phyloP scores from a whole-genome alignment of 306 rosid species.

The Lithocarpus polystachyus region DNA sequence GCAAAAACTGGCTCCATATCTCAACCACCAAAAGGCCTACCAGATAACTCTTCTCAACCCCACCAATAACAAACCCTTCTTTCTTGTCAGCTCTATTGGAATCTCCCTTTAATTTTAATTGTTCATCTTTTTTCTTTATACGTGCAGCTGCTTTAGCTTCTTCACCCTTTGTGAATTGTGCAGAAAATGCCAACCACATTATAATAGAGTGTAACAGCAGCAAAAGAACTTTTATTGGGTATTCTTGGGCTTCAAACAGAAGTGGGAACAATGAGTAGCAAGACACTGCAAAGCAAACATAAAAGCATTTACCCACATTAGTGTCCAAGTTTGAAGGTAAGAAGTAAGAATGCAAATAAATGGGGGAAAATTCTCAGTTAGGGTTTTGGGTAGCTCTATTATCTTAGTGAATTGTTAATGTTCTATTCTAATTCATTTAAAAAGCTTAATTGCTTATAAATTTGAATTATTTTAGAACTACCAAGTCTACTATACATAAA shows the following conservation, averaged over 20 bases:
- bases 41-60: conserved; percentile 51
- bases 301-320: conserved; percentile 13
- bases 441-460: background rate
- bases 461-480: background rate
- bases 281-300: conserved; percentile 51
- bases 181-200: conserved; percentile 77
- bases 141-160: conserved; percentile 20
- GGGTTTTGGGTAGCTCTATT: background rate
- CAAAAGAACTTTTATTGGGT: conserved; percentile 70
- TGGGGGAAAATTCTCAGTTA: background rate
- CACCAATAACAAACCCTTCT: conserved; percentile 41
- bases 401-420: background rate
- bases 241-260: conserved; percentile 77
- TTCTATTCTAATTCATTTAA: background rate
- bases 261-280: conserved; percentile 87
- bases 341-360: background rate
- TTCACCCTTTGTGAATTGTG: conserved; percentile 37
- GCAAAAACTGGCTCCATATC: conserved; percentile 79
- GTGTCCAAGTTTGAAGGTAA: background rate
- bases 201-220: conserved; percentile 62
- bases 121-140: conserved; percentile 25
- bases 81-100: conserved; percentile 11
- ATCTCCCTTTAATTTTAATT: conserved; percentile 16
- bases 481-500: background rate
- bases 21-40: conserved; percentile 67